Evolutionary conservation across 2,329 filamentous ascomycete species (phyloP).

Genomic region (Claviceps monticola): DNA sequence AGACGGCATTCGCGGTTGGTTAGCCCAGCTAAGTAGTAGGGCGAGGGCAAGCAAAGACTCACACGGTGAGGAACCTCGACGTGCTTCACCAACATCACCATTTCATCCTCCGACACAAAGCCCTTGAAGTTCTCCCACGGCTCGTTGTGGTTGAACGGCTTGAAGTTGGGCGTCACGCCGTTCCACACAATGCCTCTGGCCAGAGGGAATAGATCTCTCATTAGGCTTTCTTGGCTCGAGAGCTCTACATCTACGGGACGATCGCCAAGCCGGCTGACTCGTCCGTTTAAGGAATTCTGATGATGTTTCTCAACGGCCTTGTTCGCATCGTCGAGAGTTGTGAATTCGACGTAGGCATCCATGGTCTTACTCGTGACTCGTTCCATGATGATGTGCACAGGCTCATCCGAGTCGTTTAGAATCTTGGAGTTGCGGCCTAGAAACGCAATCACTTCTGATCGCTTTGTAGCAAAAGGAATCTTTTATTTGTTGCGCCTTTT

Average conservation of each 20-base stretch:
- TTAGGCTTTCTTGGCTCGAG: conserved; percentile 40
- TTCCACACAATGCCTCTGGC: conserved; percentile 43
- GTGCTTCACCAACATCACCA: conserved; percentile 50
- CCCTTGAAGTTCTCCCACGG: conserved; percentile 42
- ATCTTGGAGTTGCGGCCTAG: conserved; percentile 43
- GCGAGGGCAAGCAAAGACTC: conserved; percentile 18
- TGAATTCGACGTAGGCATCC: conserved; percentile 47
- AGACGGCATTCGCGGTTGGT: not conserved
- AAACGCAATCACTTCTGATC: conserved; percentile 43
- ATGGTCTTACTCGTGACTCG: conserved; percentile 48
- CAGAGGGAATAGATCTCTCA: conserved; percentile 48
- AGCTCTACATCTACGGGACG: conserved; percentile 43
- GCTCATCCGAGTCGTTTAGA: conserved; percentile 38
- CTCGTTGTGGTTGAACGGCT: conserved; percentile 20
- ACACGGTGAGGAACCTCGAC: conserved; percentile 49
- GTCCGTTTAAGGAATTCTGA: conserved; percentile 22
- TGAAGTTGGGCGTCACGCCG: conserved; percentile 28
- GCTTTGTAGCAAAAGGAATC: conserved; percentile 42
- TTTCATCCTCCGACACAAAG: conserved; percentile 48
- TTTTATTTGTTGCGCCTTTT: conserved; percentile 11
- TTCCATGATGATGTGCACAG: conserved; percentile 52
- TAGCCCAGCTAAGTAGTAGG: not conserved
- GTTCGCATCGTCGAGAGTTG: conserved; percentile 36
- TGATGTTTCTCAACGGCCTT: conserved; percentile 36
- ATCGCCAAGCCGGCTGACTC: conserved; percentile 38